Evolutionary conservation across 306 rosid species (phyloP).

Genomic region (Luffa aegyptiaca): DNA sequence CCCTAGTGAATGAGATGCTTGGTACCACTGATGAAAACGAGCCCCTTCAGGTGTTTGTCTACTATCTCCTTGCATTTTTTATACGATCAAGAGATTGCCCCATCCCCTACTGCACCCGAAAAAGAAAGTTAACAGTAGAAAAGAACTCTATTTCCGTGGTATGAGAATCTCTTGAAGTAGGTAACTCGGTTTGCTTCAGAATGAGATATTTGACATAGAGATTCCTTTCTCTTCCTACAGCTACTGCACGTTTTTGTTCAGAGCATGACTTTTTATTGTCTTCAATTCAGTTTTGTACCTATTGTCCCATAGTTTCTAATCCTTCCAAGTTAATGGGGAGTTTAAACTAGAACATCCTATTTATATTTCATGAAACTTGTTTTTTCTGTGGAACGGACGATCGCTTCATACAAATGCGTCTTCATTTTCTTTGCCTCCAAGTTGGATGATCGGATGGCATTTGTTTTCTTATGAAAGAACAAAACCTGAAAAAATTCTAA

Average conservation of each 20-base stretch:
- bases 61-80: constrained; percentile 1
- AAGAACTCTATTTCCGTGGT: not conserved
- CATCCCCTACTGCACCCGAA: not conserved
- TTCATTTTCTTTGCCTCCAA: not conserved
- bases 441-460: not conserved
- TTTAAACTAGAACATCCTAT: not conserved
- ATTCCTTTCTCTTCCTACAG: not conserved
- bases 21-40: constrained; percentile 93
- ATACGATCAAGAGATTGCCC: not conserved
- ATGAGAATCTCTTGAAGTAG: not conserved
- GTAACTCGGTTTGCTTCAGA: not conserved
- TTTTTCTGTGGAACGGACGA: not conserved
- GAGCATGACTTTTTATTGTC: not conserved
- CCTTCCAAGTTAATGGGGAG: not conserved
- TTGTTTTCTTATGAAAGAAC: not conserved
- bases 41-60: constrained; percentile 75
- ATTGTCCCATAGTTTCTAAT: not conserved
- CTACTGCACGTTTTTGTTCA: not conserved
- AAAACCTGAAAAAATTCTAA: not conserved
- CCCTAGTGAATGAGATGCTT: constrained; percentile 82
- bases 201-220: not conserved
- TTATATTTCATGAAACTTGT: not conserved
- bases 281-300: not conserved
- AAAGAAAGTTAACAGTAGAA: not conserved
- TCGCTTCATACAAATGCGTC: not conserved